These are phyloP conservation scores for Phytophthora multivora DNA, from an alignment of 352 stramenopile genomes.

Conservation along the genomic window DNA sequence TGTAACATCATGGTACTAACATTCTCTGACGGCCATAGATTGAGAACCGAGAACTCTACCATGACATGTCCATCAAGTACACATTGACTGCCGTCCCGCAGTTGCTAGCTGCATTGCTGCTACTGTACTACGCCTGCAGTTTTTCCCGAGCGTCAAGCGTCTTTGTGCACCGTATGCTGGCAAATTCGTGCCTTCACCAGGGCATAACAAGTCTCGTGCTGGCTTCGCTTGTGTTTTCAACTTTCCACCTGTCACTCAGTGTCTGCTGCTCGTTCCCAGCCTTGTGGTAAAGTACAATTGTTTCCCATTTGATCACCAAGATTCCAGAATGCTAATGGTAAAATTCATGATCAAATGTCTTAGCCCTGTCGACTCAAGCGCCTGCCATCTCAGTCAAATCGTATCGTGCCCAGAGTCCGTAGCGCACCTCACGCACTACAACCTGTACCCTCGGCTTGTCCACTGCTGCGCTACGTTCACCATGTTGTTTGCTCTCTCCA, in stretches of 20 bases:
- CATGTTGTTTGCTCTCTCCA: conserved; percentile 47
- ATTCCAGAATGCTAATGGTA: conserved; percentile 2
- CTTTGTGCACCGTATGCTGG: conserved; percentile 55
- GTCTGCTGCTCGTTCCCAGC: conserved; percentile 58
- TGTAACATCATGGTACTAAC: background rate
- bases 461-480: conserved; percentile 53
- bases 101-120: conserved; percentile 39
- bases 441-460: conserved; percentile 41
- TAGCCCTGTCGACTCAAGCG: conserved; percentile 46
- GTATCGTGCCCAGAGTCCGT: conserved; percentile 46
- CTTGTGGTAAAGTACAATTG: conserved; percentile 41
- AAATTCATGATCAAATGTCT: background rate
- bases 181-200: conserved; percentile 64
- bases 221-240: conserved; percentile 46
- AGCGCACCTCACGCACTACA: conserved; percentile 35
- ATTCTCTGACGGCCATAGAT: conserved; percentile 19
- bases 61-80: conserved; percentile 65
- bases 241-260: conserved; percentile 50
- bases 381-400: conserved; percentile 44
- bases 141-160: conserved; percentile 45
- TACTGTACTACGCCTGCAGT: conserved; percentile 73
- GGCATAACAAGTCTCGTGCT: conserved; percentile 43
- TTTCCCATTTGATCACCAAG: too few species aligned
- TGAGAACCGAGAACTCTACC: conserved; percentile 36
- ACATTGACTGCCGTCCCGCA: conserved; percentile 56